These are phyloP conservation scores for Nicotiana undulata DNA, from an alignment of 257 asterid species.

Conservation along the genomic window DNA sequence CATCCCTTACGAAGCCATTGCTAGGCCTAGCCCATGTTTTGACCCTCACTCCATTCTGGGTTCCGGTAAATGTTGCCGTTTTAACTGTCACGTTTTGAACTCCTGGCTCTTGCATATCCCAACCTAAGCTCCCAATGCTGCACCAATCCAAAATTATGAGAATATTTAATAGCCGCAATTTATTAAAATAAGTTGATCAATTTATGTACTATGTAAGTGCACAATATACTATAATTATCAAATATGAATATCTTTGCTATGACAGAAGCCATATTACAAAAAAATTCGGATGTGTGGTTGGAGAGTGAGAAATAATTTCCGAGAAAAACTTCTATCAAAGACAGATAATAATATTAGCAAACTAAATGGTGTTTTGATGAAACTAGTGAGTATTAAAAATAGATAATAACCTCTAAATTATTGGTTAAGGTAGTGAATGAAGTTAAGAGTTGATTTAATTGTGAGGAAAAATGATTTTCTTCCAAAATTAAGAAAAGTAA, in stretches of 20 bases:
- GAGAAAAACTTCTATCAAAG: neutral
- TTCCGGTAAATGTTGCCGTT: slow-evolving; percentile 23
- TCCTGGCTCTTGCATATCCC: slow-evolving; percentile 40
- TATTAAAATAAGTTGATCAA: neutral
- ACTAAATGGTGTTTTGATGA: neutral
- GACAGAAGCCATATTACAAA: neutral
- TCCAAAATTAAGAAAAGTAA: too few species aligned
- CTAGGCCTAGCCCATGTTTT: slow-evolving; percentile 65
- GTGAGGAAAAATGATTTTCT: neutral
- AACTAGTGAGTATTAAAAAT: too few species aligned
- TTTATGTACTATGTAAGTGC: neutral
- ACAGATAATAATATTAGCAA: neutral
- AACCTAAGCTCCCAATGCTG: slow-evolving; percentile 64
- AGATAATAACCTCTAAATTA: neutral
- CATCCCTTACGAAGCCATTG: slow-evolving; percentile 41
- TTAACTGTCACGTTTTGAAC: slow-evolving; percentile 50
- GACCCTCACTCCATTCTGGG: slow-evolving; percentile 52
- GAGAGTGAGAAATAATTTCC: neutral
- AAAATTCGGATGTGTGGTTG: too few species aligned
- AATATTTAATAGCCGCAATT: neutral
- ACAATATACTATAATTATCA: neutral
- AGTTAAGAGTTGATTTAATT: neutral
- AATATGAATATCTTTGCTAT: neutral
- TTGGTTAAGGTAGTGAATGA: neutral
- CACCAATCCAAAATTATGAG: neutral